Percentiles rank a stretch among this genome's conserved stretches.
Conservation (phyloP, 768 basidiomycete genomes). For the Saitozyma podzolica region DNA sequence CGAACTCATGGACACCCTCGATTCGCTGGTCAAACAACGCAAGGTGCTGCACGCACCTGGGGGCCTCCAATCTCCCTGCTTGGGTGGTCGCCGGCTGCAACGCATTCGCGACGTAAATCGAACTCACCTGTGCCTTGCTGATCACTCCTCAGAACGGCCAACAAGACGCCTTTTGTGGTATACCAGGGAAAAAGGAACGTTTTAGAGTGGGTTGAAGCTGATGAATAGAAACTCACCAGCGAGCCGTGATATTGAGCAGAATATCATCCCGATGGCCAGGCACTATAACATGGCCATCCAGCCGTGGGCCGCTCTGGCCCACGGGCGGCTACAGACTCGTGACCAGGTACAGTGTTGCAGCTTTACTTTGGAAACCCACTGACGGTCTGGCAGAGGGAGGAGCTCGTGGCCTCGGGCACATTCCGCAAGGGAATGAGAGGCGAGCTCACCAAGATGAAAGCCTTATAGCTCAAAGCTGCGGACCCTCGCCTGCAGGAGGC, state of each 20-base stretch:
- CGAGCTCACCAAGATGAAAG: no score
- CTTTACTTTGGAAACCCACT: no score
- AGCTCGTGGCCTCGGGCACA: no score
- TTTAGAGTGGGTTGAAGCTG: conserved; percentile 18
- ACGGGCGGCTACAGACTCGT: conserved; percentile 53
- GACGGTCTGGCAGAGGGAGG: no score
- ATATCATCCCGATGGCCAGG: conserved; percentile 36
- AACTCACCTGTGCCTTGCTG: no score
- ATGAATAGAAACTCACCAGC: no score
- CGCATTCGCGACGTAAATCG: conserved; percentile 25
- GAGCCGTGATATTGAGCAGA: conserved; percentile 54
- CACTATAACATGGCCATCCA: conserved; percentile 53
- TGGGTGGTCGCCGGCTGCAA: conserved; percentile 34
- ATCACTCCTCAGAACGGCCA: conserved; percentile 12
- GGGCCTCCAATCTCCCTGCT: conserved; percentile 34
- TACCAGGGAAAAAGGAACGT: conserved; percentile 54
- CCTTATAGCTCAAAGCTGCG: no score
- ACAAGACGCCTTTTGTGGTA: conserved; percentile 45
- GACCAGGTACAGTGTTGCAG: conserved; percentile 19
- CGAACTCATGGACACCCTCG: conserved; percentile 30
- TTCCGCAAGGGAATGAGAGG: no score
- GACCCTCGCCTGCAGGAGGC: no score
- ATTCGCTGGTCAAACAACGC: conserved; percentile 23
- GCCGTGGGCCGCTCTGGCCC: conserved; percentile 54
- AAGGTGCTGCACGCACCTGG: conserved; percentile 42